Conservation (phyloP, 768 basidiomycete species). For the Trametes elegans region DNA sequence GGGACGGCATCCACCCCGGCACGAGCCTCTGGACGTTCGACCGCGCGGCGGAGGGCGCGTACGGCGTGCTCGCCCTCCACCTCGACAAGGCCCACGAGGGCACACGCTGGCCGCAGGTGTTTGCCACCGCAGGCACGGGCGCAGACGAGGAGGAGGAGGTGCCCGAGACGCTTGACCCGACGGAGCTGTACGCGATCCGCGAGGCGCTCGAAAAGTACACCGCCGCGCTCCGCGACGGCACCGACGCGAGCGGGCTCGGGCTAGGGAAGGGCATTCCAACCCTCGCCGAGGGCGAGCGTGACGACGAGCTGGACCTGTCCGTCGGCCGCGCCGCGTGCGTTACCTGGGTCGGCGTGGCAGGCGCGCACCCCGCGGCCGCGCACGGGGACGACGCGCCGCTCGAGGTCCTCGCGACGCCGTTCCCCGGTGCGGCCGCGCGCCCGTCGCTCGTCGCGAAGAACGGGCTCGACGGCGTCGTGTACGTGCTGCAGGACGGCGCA, state of each 20-base stretch:
- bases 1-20: constrained; percentile 75
- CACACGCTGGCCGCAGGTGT: constrained; percentile 86
- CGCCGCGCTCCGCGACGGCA: constrained; percentile 51
- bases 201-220: constrained; percentile 90
- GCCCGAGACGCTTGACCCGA: constrained; percentile 85
- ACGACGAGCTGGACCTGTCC: constrained; percentile 81
- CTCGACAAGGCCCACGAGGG: constrained; percentile 84
- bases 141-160: constrained; percentile 57
- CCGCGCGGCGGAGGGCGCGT: constrained; percentile 62
- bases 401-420: constrained; percentile 63
- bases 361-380: constrained; percentile 45
- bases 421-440: constrained; percentile 49
- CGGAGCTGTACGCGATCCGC: constrained; percentile 73
- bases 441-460: constrained; percentile 63
- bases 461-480: constrained; percentile 70
- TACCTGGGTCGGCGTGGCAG: constrained; percentile 64
- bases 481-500: constrained; percentile 40
- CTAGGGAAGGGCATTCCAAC: constrained; percentile 72
- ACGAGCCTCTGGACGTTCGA: constrained; percentile 96
- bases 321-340: constrained; percentile 64
- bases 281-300: constrained; percentile 84
- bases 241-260: constrained; percentile 61
- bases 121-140: constrained; percentile 49
- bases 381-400: constrained; percentile 36
- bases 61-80: constrained; percentile 76